A percentile compares a stretch with the other conserved stretches of the same genome.
phyloP scores from a whole-genome alignment of 129 eudicot genomes.

The Pulicaria dysenterica region DNA sequence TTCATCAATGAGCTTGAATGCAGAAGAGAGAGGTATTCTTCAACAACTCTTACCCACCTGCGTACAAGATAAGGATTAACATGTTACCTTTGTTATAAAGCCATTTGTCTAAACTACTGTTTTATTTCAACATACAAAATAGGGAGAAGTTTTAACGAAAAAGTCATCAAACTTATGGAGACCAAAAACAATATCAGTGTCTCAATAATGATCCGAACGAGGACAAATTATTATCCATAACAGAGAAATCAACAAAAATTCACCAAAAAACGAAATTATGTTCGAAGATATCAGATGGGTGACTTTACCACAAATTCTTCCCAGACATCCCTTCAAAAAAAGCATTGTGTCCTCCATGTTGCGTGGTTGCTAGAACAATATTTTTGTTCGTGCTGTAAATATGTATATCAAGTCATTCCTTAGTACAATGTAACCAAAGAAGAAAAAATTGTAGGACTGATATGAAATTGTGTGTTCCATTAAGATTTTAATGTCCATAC shows the following conservation, averaged over 20 bases:
- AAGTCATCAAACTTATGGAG: no score
- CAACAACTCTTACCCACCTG: constrained; percentile 91
- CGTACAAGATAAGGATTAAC: neutral
- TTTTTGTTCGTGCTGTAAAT: constrained; percentile 56
- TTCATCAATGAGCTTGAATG: constrained; percentile 55
- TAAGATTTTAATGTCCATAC: constrained; percentile 30
- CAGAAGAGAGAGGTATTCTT: constrained; percentile 60
- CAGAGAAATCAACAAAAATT: neutral
- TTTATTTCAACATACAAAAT: neutral
- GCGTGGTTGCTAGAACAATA: constrained; percentile 69
- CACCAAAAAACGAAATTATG: neutral
- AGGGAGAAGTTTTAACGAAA: neutral
- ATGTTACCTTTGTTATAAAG: neutral
- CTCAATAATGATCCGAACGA: no score
- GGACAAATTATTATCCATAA: neutral
- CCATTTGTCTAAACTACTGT: neutral
- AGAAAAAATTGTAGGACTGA: neutral
- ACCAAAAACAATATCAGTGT: no score
- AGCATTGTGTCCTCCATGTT: constrained; percentile 93
- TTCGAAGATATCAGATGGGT: neutral
- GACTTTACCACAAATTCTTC: constrained; percentile 58
- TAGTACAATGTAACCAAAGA: neutral
- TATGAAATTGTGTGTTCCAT: neutral
- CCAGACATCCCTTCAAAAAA: constrained; percentile 76
- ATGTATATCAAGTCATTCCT: constrained; percentile 12